Evolutionary conservation across 2,329 filamentous ascomycete species (phyloP).

Genomic region (Acephala macrosclerotiorum): DNA sequence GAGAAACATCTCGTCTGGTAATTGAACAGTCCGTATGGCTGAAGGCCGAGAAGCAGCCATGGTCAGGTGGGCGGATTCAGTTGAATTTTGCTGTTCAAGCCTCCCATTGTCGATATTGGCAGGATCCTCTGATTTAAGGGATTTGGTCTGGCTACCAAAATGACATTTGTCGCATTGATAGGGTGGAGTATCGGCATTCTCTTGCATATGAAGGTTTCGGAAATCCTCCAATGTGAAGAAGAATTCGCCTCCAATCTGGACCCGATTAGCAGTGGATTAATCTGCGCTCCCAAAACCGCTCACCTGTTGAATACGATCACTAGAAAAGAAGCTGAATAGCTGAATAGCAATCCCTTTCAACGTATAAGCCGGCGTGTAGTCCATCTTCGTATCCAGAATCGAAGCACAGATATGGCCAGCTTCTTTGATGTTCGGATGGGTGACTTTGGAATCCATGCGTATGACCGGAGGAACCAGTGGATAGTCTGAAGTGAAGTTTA

Average conservation of each 20-base stretch:
- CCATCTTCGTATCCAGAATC: conserved; percentile 51
- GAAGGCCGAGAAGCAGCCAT: background rate
- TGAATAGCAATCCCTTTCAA: conserved; percentile 57
- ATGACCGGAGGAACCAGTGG: conserved; percentile 50
- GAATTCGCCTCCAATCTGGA: background rate
- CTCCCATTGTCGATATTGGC: background rate
- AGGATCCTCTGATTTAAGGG: background rate
- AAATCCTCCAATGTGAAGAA: conserved; percentile 3
- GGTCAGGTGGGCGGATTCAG: background rate
- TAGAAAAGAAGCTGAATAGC: conserved; percentile 58
- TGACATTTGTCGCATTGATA: conserved; percentile 42
- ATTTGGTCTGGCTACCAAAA: conserved; percentile 6
- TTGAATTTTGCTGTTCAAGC: background rate
- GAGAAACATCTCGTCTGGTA: conserved; percentile 53
- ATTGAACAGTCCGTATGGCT: conserved; percentile 1
- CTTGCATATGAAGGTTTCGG: conserved; percentile 24
- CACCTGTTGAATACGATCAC: conserved; percentile 52
- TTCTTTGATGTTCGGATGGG: conserved; percentile 53
- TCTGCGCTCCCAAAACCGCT: conserved; percentile 28
- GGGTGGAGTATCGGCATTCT: conserved; percentile 30
- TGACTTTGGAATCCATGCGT: conserved; percentile 49
- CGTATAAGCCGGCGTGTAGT: conserved; percentile 57
- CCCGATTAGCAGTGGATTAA: background rate
- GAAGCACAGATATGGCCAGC: conserved; percentile 53
- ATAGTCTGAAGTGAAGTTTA: conserved; percentile 47